Percentiles rank a stretch among this genome's conserved stretches.
These are phyloP conservation scores for Blastobotrys chiropterorum DNA, from an alignment of 805 yeast genomes.

Conservation along the genomic window DNA sequence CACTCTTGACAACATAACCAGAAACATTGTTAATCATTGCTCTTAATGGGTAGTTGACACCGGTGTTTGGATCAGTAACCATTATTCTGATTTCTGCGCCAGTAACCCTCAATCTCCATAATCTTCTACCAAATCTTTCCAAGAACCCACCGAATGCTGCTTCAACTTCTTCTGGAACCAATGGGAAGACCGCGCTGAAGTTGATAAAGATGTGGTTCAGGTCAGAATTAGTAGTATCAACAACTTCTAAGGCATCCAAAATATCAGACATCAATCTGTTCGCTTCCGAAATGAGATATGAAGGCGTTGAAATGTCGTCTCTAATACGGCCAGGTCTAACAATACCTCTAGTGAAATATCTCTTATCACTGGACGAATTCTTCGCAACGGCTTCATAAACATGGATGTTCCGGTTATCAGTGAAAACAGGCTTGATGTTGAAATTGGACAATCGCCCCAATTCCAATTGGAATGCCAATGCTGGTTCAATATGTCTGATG, in stretches of 20 bases:
- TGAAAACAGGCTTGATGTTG: constrained; percentile 87
- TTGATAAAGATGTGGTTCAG: constrained; percentile 95
- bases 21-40: constrained; percentile 95
- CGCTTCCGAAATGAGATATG: constrained; percentile 92
- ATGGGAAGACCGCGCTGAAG: constrained; percentile 91
- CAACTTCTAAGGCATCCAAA: constrained; percentile 87
- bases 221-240: constrained; percentile 92
- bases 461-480: constrained; percentile 95
- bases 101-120: constrained; percentile 94
- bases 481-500: constrained; percentile 97
- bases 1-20: constrained; percentile 95
- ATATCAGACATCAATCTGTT: constrained; percentile 94
- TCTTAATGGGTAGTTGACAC: constrained; percentile 89
- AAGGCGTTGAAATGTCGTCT: constrained; percentile 88
- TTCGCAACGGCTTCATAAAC: constrained; percentile 96
- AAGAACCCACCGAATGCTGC: constrained; percentile 96
- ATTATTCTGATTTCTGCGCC: constrained; percentile 97
- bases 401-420: constrained; percentile 95
- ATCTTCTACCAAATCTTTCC: constrained; percentile 93
- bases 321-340: constrained; percentile 93
- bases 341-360: constrained; percentile 96
- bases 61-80: constrained; percentile 86
- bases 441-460: constrained; percentile 90
- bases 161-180: constrained; percentile 92
- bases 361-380: constrained; percentile 85